Conservation (phyloP, 2,329 filamentous ascomycete genomes). For the Talaromyces sp. region DNA sequence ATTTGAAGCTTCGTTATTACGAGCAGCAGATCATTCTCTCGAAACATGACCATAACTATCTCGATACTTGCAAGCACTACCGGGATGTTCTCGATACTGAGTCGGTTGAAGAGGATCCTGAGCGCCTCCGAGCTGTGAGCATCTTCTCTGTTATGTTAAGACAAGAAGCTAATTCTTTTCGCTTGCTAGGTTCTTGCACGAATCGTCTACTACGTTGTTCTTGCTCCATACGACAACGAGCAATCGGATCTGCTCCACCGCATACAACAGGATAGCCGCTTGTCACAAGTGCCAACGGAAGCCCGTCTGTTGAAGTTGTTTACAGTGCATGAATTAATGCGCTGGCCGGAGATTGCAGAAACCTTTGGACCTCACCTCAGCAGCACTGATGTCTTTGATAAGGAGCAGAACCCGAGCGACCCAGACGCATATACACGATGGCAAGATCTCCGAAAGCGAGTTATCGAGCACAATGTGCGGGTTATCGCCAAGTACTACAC, state of each 20-base stretch:
- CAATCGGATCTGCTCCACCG: slow-evolving; percentile 96
- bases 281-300: slow-evolving; percentile 70
- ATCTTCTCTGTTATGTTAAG: neutral
- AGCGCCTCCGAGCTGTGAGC: slow-evolving; percentile 77
- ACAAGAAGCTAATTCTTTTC: neutral
- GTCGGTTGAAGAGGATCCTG: slow-evolving; percentile 82
- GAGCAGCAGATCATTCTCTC: slow-evolving; percentile 94
- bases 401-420: slow-evolving; percentile 59
- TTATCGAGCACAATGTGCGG: slow-evolving; percentile 98
- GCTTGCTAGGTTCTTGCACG: slow-evolving; percentile 74
- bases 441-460: slow-evolving; percentile 92
- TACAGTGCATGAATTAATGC: slow-evolving; percentile 94
- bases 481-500: slow-evolving; percentile 99
- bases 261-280: slow-evolving; percentile 78
- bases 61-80: slow-evolving; percentile 97
- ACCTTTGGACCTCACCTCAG: slow-evolving; percentile 84
- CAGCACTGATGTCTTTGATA: slow-evolving; percentile 83
- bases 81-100: slow-evolving; percentile 94
- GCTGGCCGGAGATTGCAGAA: slow-evolving; percentile 89
- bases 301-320: slow-evolving; percentile 88
- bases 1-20: slow-evolving; percentile 92
- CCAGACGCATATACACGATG: slow-evolving; percentile 79
- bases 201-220: slow-evolving; percentile 95
- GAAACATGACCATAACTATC: slow-evolving; percentile 95
- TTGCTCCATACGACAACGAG: slow-evolving; percentile 96